phyloP scores from a whole-genome alignment of 345 rosid species.

The Odontarrhena argentea region DNA sequence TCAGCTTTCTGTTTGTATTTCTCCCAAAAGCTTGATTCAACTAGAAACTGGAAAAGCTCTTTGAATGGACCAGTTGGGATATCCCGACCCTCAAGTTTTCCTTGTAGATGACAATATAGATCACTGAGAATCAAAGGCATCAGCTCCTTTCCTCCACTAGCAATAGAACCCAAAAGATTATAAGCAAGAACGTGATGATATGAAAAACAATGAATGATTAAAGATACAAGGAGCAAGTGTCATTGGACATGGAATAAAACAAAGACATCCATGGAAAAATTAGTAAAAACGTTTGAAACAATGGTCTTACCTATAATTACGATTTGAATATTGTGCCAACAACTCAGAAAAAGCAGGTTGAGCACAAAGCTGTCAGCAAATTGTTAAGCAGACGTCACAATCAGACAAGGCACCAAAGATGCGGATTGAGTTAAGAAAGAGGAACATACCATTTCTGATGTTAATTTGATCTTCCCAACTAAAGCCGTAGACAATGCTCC shows the following conservation, averaged over 20 bases:
- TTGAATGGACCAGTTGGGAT: constrained; percentile 81
- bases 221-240: constrained; percentile 15
- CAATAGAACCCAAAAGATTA: constrained; percentile 39
- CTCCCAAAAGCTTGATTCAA: constrained; percentile 59
- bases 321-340: constrained; percentile 62
- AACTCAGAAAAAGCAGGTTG: constrained; percentile 83
- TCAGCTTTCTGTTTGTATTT: constrained; percentile 46
- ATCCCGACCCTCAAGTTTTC: constrained; percentile 86
- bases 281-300: constrained; percentile 16
- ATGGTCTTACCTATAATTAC: constrained; percentile 68
- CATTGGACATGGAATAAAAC: constrained; percentile 4
- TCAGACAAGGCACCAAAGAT: constrained; percentile 24
- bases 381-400: constrained; percentile 33
- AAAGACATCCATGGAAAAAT: constrained; percentile 7
- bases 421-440: constrained; percentile 19
- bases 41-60: constrained; percentile 74
- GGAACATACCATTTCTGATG: constrained; percentile 55
- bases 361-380: constrained; percentile 60
- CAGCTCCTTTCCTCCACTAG: constrained; percentile 75
- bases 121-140: constrained; percentile 65
- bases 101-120: constrained; percentile 80
- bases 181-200: constrained; percentile 1
- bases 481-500: constrained; percentile 74
- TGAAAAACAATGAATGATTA: constrained; percentile 8
- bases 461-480: constrained; percentile 53